Evolutionary conservation across 306 rosid species (phyloP), one percentile per base, ranked within the genome.

Genomic region (Rosa lucieae): DNA sequence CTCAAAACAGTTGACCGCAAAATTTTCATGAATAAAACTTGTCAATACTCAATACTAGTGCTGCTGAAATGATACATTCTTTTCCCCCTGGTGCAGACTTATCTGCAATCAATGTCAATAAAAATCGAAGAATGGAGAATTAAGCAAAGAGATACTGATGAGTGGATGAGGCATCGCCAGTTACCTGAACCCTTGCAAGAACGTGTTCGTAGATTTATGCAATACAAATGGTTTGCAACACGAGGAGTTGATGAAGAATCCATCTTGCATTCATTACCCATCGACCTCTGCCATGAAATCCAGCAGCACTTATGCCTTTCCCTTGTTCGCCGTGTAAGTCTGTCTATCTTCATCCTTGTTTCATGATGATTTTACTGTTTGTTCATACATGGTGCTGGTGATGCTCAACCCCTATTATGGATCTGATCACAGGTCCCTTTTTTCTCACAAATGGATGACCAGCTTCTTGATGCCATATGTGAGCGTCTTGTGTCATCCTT

Each of bases 401-500:
- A 32, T 72, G 63, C 46, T 72, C 63, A 72, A 32, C 11, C 58
- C 75, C n/a, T 14, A 5, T 39, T 46, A 70, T 51, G 17, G 17
- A 32, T 49, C 5, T 6, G 23, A 67, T 83, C 79, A 6, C 70
- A 92, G 98, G 97, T 94, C 14, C 98, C 94, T 0, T 91, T 94
- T 87, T 94, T 94, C 85, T 89, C 98, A 66, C 98, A 92, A 86
- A 94, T 92, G 98, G 97, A 94, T n/a, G 97, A 83, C 80, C 97
- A 90, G 49, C 97, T 94, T 61, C 94, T 94, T 40, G 95, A 94
- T 80, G 98, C 97, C 61, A 94, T 94, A 74, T 94, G 98, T 53
- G 97, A 92, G 77, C 90, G 94, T 12, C 92, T 94, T 8, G 93
- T 85, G 29, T 91, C 94, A 48, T 90, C 97, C 59, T 67, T 94